phyloP scores from a whole-genome alignment of 139 green algal genomes.

The Coelastrella sp. region DNA sequence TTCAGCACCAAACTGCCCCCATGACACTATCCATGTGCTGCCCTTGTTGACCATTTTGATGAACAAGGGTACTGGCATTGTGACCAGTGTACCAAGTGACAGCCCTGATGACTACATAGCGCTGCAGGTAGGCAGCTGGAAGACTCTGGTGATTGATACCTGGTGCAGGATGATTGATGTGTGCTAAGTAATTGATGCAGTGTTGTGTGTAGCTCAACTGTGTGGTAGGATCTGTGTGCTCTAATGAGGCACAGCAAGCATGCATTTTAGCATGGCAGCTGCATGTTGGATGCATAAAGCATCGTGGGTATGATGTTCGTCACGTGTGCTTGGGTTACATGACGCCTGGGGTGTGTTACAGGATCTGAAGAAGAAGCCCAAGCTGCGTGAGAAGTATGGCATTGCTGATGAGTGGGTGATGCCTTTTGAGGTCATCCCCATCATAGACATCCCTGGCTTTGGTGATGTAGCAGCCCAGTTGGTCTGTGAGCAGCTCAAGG shows the following conservation, averaged over 20 bases:
- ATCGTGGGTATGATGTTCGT: too few relatives aligned
- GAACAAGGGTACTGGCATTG: slow-evolving; percentile 97
- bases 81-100: slow-evolving; percentile 96
- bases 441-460: slow-evolving; percentile 97
- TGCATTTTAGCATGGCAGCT: too few relatives aligned
- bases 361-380: slow-evolving; percentile 96
- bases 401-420: slow-evolving; percentile 96
- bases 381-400: slow-evolving; percentile 94
- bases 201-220: too few relatives aligned
- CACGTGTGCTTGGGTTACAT: too few relatives aligned
- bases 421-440: slow-evolving; percentile 95
- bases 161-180: too few relatives aligned
- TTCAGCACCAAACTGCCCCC: slow-evolving; percentile 69
- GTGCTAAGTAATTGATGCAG: too few relatives aligned
- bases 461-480: slow-evolving; percentile 83
- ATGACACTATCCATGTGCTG: slow-evolving; percentile 92
- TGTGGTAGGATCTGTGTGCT: too few relatives aligned
- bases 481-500: slow-evolving; percentile 94
- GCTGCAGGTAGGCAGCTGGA: slow-evolving; percentile 62
- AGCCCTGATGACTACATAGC: slow-evolving; percentile 96
- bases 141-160: not conserved
- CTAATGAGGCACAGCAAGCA: too few relatives aligned
- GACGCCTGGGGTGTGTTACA: too few relatives aligned
- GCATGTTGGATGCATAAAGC: too few relatives aligned
- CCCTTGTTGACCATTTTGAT: slow-evolving; percentile 98